Conservation (phyloP, 495 filamentous ascomycete species). For the Penicillium lagena region DNA sequence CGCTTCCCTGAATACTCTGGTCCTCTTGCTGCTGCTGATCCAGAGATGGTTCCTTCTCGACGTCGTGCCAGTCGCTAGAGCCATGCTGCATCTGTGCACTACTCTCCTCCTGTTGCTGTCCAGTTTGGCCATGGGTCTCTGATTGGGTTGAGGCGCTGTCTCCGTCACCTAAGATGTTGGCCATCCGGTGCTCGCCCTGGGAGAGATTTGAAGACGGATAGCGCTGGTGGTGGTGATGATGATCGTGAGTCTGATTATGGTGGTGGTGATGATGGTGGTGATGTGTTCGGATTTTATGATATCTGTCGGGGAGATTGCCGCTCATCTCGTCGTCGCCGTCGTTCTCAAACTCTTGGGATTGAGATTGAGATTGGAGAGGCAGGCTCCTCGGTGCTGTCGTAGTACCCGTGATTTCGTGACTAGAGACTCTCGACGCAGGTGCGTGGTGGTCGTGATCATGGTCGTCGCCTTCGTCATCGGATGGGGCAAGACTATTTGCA, state of each 20-base stretch:
- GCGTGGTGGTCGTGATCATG: conserved; percentile 4
- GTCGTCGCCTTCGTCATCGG: conserved; percentile 32
- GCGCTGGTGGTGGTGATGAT: conserved; percentile 5
- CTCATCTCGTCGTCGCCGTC: conserved; percentile 50
- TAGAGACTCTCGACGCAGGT: neutral
- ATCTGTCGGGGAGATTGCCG: conserved; percentile 18
- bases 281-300: conserved; percentile 18
- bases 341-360: conserved; percentile 33
- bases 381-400: neutral
- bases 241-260: conserved; percentile 6
- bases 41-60: conserved; percentile 8
- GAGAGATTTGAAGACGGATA: conserved; percentile 7
- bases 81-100: neutral
- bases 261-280: conserved; percentile 17
- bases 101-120: neutral
- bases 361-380: conserved; percentile 4
- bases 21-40: conserved; percentile 25
- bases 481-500: conserved; percentile 33
- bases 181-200: conserved; percentile 32
- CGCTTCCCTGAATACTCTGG: conserved; percentile 33
- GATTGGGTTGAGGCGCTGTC: conserved; percentile 2
- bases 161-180: conserved; percentile 35
- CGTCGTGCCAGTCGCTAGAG: conserved; percentile 1
- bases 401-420: too few relatives aligned
- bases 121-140: neutral